Percentiles rank a stretch among this genome's conserved stretches.
These are phyloP conservation scores for Cyathus striatus DNA, from an alignment of 768 basidiomycete genomes.

Conservation along the genomic window DNA sequence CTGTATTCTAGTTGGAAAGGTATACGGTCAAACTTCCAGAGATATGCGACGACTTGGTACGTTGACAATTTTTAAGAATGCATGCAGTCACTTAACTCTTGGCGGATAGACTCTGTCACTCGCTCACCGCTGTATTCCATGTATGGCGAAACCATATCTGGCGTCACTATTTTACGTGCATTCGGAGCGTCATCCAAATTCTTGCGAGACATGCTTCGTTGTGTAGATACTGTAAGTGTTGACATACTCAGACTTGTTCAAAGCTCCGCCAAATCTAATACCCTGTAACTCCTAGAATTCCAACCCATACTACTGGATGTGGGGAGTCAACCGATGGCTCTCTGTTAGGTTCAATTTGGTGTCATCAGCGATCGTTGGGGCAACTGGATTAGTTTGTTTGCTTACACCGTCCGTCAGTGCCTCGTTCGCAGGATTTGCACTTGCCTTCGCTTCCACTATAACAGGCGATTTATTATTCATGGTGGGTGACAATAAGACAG, in stretches of 20 bases:
- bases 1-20: too few species aligned
- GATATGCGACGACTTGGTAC: constrained; percentile 54
- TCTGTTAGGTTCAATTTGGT: constrained; percentile 83
- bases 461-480: constrained; percentile 67
- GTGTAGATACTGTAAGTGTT: constrained; percentile 71
- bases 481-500: constrained; percentile 24
- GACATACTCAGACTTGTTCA: constrained; percentile 26
- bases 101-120: constrained; percentile 39
- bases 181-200: constrained; percentile 85
- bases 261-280: background rate
- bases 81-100: constrained; percentile 2
- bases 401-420: constrained; percentile 70
- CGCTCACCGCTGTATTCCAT: constrained; percentile 35
- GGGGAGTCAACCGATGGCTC: constrained; percentile 92
- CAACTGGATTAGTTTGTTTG: constrained; percentile 64
- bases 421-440: constrained; percentile 78
- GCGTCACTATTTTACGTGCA: constrained; percentile 50
- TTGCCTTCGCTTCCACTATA: constrained; percentile 79
- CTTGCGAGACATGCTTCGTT: constrained; percentile 72
- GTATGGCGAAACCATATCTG: constrained; percentile 32
- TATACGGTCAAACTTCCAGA: constrained; percentile 20
- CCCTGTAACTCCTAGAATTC: constrained; percentile 32
- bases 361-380: constrained; percentile 64
- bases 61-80: constrained; percentile 9
- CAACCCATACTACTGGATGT: constrained; percentile 88